Evolutionary conservation across 768 basidiomycete species (phyloP).

Genomic region (Kwoniella dejecticola): DNA sequence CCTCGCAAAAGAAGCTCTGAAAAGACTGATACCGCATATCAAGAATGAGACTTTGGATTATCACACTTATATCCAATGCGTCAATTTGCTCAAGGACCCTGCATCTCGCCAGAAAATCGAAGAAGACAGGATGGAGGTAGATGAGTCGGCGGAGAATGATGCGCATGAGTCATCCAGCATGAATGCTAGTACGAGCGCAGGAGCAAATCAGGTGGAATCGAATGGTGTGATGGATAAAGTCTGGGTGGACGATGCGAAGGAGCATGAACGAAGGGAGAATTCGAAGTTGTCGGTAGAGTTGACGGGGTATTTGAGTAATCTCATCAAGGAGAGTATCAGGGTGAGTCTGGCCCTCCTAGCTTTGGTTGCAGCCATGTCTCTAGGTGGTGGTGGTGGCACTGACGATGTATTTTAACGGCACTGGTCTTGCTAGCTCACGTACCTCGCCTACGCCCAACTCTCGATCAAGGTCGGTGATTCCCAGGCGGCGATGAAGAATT

Average conservation of each 20-base stretch:
- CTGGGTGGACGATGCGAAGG: constrained; percentile 72
- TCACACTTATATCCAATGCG: constrained; percentile 14
- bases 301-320: constrained; percentile 90
- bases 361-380: not conserved
- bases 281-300: constrained; percentile 89
- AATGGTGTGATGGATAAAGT: constrained; percentile 59
- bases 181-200: not conserved
- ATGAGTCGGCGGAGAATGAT: not conserved
- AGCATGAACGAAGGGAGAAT: constrained; percentile 71
- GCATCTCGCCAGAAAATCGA: not conserved
- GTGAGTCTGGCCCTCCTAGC: constrained; percentile 59
- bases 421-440: constrained; percentile 49
- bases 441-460: constrained; percentile 78
- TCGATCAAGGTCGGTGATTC: constrained; percentile 74
- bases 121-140: constrained; percentile 5
- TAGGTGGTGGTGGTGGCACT: not conserved
- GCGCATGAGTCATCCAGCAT: not conserved
- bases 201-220: constrained; percentile 4
- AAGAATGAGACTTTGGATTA: constrained; percentile 34
- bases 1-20: constrained; percentile 30
- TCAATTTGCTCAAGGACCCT: constrained; percentile 2
- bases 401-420: too few species aligned
- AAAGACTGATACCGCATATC: constrained; percentile 30
- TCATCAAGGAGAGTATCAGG: constrained; percentile 98
- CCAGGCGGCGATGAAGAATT: constrained; percentile 71